Conservation (phyloP, 805 yeast genomes). For the Myxozyma lipomycoides region DNA sequence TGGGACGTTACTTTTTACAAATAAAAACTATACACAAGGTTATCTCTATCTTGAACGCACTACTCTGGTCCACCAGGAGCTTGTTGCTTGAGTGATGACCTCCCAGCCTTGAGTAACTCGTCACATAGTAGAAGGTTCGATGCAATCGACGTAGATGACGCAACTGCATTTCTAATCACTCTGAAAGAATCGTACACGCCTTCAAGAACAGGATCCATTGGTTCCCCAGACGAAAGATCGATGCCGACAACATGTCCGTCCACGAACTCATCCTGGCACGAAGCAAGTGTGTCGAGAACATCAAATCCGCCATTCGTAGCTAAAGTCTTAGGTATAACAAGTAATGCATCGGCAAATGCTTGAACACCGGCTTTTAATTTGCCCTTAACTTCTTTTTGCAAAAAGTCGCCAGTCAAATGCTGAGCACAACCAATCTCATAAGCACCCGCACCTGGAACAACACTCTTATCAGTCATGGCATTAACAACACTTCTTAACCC, state of each 20-base stretch:
- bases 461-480: constrained; percentile 75
- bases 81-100: constrained; percentile 78
- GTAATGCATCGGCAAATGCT: constrained; percentile 89
- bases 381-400: constrained; percentile 67
- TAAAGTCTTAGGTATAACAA: constrained; percentile 89
- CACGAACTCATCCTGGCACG: constrained; percentile 81
- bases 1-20: too few species aligned
- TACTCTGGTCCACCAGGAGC: constrained; percentile 10
- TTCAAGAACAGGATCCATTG: constrained; percentile 89
- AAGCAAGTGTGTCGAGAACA: constrained; percentile 79
- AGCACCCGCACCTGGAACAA: constrained; percentile 97
- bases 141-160: constrained; percentile 91
- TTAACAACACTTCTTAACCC: constrained; percentile 94
- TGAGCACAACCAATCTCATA: constrained; percentile 80
- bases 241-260: constrained; percentile 79
- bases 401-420: constrained; percentile 52
- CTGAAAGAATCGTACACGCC: constrained; percentile 97
- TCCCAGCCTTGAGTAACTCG: constrained; percentile 93
- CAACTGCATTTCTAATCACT: constrained; percentile 86
- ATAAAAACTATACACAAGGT: too few species aligned
- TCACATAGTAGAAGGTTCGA: constrained; percentile 90
- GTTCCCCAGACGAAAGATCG: constrained; percentile 86
- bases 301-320: constrained; percentile 92
- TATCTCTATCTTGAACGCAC: too few species aligned
- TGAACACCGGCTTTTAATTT: constrained; percentile 83